Evolutionary conservation across 2,329 filamentous ascomycete species (phyloP).

Genomic region (Monilinia aucupariae): DNA sequence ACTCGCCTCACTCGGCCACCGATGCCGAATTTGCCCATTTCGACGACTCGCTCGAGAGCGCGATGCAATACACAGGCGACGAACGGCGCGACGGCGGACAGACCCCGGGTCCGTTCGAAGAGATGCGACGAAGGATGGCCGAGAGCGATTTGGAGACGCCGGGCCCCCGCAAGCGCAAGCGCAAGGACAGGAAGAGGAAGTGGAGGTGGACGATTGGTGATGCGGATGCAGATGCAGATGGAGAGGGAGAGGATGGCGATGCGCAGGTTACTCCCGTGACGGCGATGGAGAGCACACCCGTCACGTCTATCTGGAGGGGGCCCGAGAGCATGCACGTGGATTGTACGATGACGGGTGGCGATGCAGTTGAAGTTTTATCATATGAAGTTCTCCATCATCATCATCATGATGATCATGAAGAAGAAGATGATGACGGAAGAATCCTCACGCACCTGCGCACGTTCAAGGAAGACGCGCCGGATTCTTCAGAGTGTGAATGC

Average conservation of each 20-base stretch:
- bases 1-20: conserved; percentile 35
- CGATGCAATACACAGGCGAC: conserved; percentile 48
- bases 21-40: conserved; percentile 32
- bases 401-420: neutral
- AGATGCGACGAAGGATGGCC: conserved; percentile 55
- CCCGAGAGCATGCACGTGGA: conserved; percentile 12
- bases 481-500: neutral
- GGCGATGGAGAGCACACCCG: conserved; percentile 25
- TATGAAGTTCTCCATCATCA: neutral
- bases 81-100: conserved; percentile 56
- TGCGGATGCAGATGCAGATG: conserved; percentile 39
- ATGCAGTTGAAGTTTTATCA: neutral
- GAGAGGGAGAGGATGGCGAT: conserved; percentile 36
- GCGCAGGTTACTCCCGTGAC: conserved; percentile 24
- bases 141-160: conserved; percentile 35
- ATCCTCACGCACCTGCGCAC: no score
- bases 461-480: no score
- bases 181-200: conserved; percentile 54
- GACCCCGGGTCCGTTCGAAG: conserved; percentile 59
- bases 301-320: conserved; percentile 25
- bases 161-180: conserved; percentile 45
- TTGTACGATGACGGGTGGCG: neutral
- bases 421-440: no score
- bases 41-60: conserved; percentile 45
- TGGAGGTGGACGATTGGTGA: conserved; percentile 61